Evolutionary conservation across 257 asterid genomes (phyloP).

Genomic region (Nicotiana paniculata): DNA sequence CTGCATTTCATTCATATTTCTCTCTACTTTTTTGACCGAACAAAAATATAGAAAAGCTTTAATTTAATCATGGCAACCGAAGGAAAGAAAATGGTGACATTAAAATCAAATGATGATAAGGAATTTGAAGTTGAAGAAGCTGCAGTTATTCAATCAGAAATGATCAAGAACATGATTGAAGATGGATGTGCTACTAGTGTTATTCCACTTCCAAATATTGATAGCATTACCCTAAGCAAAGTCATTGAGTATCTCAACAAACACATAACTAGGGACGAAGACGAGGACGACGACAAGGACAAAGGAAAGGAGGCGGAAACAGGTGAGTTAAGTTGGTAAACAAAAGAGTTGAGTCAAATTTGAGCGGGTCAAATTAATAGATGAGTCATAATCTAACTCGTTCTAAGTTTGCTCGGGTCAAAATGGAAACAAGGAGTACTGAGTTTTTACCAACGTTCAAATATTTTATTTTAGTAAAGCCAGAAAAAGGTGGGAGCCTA

Average conservation of each 20-base stretch:
- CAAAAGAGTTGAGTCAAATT: background rate
- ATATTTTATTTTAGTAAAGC: too few relatives aligned
- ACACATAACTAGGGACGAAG: background rate
- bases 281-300: background rate
- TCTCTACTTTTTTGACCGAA: background rate
- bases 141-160: background rate
- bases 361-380: too few relatives aligned
- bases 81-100: background rate
- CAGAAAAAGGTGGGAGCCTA: too few relatives aligned
- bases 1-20: background rate
- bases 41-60: background rate
- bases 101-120: conserved; percentile 9
- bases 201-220: conserved; percentile 13
- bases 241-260: conserved; percentile 13
- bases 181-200: background rate
- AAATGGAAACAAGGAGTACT: background rate
- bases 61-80: background rate
- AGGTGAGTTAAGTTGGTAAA: background rate
- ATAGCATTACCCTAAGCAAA: background rate
- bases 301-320: background rate
- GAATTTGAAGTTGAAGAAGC: conserved; percentile 10
- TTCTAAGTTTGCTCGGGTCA: background rate
- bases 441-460: too few relatives aligned
- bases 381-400: background rate
- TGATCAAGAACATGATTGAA: conserved; percentile 12